phyloP scores from a whole-genome alignment of 257 asterid species.

The Petrea volubilis region DNA sequence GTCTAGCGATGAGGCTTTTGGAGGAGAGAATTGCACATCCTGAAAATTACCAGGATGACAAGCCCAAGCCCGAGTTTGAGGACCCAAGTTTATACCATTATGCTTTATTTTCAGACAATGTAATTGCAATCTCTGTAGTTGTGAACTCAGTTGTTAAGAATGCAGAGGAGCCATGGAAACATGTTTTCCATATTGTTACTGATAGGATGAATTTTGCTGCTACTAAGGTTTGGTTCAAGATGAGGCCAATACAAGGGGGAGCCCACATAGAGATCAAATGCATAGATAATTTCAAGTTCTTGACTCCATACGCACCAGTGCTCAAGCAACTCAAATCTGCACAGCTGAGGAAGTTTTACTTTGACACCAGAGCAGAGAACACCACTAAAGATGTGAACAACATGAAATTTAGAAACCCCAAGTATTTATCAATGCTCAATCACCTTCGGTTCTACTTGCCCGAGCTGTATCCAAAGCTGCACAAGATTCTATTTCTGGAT shows the following conservation, averaged over 20 bases:
- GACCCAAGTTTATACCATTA: conserved; percentile 91
- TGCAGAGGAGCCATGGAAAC: conserved; percentile 92
- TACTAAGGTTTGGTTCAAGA: conserved; percentile 94
- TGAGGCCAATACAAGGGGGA: conserved; percentile 83
- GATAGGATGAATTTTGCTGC: conserved; percentile 93
- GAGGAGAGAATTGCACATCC: conserved; percentile 97
- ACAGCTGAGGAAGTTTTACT: conserved; percentile 64
- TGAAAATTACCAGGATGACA: conserved; percentile 76
- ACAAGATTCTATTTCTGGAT: conserved; percentile 78
- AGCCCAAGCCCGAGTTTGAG: conserved; percentile 73
- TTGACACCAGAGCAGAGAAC: conserved; percentile 78
- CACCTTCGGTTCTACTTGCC: conserved; percentile 94
- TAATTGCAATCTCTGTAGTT: conserved; percentile 89
- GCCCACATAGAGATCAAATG: conserved; percentile 86
- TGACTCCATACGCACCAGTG: conserved; percentile 75
- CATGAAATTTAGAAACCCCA: conserved; percentile 79
- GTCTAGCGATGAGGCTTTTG: conserved; percentile 95
- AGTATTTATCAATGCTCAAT: conserved; percentile 76
- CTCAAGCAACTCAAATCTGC: conserved; percentile 65
- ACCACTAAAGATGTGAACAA: conserved; percentile 66
- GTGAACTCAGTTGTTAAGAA: conserved; percentile 83
- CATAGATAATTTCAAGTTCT: conserved; percentile 66
- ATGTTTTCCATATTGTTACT: conserved; percentile 85
- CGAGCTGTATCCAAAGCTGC: conserved; percentile 81
- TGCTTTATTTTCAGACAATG: conserved; percentile 90